Evolutionary conservation across 352 stramenopile species (phyloP).

Genomic region (Phytophthora europaea): DNA sequence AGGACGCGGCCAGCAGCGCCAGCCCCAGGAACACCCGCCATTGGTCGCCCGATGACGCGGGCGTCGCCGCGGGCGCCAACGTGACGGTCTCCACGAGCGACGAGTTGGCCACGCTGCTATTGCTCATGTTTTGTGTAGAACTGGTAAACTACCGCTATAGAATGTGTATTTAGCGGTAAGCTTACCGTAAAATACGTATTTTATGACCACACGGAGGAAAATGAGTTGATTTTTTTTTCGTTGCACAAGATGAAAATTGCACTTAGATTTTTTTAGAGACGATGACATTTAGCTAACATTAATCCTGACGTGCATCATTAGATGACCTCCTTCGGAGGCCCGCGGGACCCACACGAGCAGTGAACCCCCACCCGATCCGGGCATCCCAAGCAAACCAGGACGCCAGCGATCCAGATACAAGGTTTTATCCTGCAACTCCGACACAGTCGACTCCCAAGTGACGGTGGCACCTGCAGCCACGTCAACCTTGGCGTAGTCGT

Average conservation of each 20-base stretch:
- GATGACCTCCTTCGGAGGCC: conserved; percentile 32
- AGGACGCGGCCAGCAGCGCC: conserved; percentile 70
- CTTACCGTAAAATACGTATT: too few relatives aligned
- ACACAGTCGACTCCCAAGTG: conserved; percentile 45
- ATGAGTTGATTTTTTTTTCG: too few relatives aligned
- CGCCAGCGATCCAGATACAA: conserved; percentile 68
- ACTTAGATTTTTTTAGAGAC: background rate
- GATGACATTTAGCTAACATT: conserved; percentile 29
- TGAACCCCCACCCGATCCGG: conserved; percentile 37
- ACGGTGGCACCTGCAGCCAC: conserved; percentile 44
- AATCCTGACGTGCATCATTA: conserved; percentile 45
- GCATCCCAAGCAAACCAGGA: conserved; percentile 45
- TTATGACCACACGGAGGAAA: too few relatives aligned
- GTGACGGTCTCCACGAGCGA: conserved; percentile 21
- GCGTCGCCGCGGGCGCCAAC: background rate
- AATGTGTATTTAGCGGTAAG: too few relatives aligned
- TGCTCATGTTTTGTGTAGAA: conserved; percentile 17
- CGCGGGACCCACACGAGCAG: conserved; percentile 52
- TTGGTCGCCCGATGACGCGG: conserved; percentile 47
- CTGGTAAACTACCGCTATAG: background rate
- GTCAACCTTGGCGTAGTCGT: conserved; percentile 44
- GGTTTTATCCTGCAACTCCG: conserved; percentile 54
- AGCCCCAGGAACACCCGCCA: conserved; percentile 85
- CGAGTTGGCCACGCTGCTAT: conserved; percentile 16
- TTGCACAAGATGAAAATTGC: too few relatives aligned